Percentiles rank a stretch among this genome's conserved stretches.
phyloP scores from a whole-genome alignment of 345 rosid species.

The Salix exigua region DNA sequence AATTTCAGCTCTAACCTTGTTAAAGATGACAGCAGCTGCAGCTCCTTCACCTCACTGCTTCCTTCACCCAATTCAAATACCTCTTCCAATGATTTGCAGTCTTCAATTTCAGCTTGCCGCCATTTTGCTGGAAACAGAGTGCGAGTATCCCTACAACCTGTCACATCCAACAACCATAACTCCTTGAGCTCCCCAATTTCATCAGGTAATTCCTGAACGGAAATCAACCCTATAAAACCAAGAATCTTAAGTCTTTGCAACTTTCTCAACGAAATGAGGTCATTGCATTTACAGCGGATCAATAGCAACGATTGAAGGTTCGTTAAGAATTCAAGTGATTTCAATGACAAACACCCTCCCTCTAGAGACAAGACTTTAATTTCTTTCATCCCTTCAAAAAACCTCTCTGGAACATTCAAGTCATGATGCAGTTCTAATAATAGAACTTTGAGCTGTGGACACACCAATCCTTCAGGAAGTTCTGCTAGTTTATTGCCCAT shows the following conservation, averaged over 20 bases:
- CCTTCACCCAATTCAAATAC: too few species aligned
- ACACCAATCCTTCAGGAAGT: background rate
- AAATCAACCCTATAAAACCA: background rate
- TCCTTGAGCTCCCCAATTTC: background rate
- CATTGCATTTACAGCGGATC: background rate
- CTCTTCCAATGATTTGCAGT: too few species aligned
- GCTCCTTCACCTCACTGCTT: too few species aligned
- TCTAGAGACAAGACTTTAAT: background rate
- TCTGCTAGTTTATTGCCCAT: background rate
- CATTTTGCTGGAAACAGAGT: too few species aligned
- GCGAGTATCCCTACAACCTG: too few species aligned
- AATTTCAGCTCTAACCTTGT: too few species aligned
- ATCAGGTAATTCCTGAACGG: background rate
- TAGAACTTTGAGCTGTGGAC: background rate
- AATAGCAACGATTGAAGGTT: constrained; percentile 1
- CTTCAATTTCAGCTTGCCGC: too few species aligned
- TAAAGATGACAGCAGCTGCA: too few species aligned
- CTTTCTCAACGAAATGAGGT: background rate
- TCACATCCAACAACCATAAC: background rate
- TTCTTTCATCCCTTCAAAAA: constrained; percentile 1
- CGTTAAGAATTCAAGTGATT: background rate
- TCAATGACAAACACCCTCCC: background rate
- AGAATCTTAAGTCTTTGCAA: constrained; percentile 4
- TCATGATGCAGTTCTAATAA: background rate
- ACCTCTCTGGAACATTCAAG: background rate